A percentile compares a stretch with the other conserved stretches of the same genome.
phyloP scores from a whole-genome alignment of 257 asterid genomes.

The Oldenlandia corymbosa region DNA sequence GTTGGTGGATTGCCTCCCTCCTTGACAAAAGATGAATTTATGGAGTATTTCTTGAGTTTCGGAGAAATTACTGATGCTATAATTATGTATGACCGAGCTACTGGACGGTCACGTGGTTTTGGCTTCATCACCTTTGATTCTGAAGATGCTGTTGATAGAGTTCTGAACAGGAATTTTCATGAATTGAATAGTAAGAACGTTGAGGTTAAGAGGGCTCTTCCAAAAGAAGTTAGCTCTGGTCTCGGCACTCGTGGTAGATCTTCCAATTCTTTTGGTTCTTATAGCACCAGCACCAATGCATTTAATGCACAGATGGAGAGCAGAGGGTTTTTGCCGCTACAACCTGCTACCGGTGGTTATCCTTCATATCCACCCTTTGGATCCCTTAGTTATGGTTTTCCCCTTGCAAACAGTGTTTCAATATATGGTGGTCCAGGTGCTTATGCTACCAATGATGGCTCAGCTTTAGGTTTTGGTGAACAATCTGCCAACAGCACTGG shows the following conservation, averaged over 20 bases:
- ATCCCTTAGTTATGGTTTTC: constrained; percentile 6
- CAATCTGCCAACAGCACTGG: constrained; percentile 1
- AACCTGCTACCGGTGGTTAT: constrained; percentile 12
- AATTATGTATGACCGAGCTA: constrained; percentile 33
- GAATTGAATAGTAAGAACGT: constrained; percentile 35
- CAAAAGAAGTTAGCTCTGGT: constrained; percentile 31
- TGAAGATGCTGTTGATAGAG: constrained; percentile 41
- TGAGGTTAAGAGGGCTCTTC: constrained; percentile 44
- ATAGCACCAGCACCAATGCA: neutral
- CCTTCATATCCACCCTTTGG: constrained; percentile 11
- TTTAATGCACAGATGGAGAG: constrained; percentile 4
- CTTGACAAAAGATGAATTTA: constrained; percentile 31
- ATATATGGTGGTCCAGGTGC: constrained; percentile 4
- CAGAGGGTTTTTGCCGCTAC: constrained; percentile 4
- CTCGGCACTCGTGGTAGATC: constrained; percentile 18
- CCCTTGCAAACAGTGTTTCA: neutral
- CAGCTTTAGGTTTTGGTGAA: constrained; percentile 4
- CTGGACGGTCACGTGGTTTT: constrained; percentile 43
- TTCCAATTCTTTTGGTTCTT: constrained; percentile 7
- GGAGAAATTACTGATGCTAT: constrained; percentile 36
- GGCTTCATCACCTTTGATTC: constrained; percentile 42
- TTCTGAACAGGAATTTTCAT: constrained; percentile 33
- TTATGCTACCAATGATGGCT: constrained; percentile 1
- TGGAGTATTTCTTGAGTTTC: constrained; percentile 27
- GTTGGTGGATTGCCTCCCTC: constrained; percentile 42